Evolutionary conservation across 2,329 filamentous ascomycete species (phyloP), one percentile per base, ranked within the genome.

Genomic region (Epichloe aotearoae): DNA sequence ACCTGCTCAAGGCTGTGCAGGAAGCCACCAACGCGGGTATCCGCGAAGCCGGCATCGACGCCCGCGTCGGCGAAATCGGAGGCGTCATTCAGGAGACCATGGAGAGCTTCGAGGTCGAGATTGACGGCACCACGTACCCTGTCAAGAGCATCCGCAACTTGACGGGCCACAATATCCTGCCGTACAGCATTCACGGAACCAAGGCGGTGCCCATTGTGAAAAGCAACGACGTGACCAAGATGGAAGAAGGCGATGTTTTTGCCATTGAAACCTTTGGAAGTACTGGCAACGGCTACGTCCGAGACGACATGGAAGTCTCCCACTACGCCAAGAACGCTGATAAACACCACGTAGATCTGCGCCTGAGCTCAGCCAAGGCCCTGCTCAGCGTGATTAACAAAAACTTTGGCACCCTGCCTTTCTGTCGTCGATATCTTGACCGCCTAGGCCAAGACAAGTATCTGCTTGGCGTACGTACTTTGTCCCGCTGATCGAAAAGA

Each of bases 181-280:
- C 82, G 54, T 93, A 90, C 73, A 83, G 82, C 65, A 96, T 96
- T 60, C 90, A 96, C 70, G 89, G 90, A 52, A 86, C 82, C 60
- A 96, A 96, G 76, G 89, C 86, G 57, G 88, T 96, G 48, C 91
- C 90, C 0, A 95, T 96, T 61, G 88, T 96, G 56, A 95, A 95
- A 73, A 84, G 82, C 55, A 79, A 80, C 55, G 88, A 95, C 62
- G 82, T 84, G 65, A 94, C 88, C 49, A 95, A 95, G 76, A 97
- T 97, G 91, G 90, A 96, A 71, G 91, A 96, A 69, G 89, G 89
- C 41, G 90, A 97, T 63, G 83, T 89, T 17, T 97, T 94, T 66
- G 90, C 90, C 56, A 95, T 96, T 59, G 90, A 96, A 73, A 96
- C 90, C 0, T 96, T 96, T 66, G 91, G 90, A 54, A 93, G 85